Conservation (phyloP, 768 basidiomycete species). For the Amanita phalloides region DNA sequence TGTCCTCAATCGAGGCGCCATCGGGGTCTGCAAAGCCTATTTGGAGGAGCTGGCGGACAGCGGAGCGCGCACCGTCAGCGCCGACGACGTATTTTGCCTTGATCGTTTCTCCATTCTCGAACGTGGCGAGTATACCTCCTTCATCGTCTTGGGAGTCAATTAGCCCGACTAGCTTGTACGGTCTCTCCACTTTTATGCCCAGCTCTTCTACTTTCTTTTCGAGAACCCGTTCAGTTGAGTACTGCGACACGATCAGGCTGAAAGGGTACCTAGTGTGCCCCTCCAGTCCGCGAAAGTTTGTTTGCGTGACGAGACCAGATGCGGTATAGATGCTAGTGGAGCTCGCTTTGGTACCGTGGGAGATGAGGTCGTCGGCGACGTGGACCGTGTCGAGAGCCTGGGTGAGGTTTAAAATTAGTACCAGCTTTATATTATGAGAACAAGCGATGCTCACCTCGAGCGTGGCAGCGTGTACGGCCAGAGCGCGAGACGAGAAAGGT, state of each 20-base stretch:
- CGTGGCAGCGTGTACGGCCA: conserved; percentile 40
- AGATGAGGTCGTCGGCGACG: conserved; percentile 26
- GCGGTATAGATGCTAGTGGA: conserved; percentile 19
- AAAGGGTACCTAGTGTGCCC: conserved; percentile 34
- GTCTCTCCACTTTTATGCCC: conserved; percentile 23
- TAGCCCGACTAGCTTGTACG: conserved; percentile 27
- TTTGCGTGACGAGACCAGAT: conserved; percentile 14
- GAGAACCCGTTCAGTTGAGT: conserved; percentile 30
- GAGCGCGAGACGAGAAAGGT: conserved; percentile 26
- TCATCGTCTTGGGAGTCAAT: conserved; percentile 16
- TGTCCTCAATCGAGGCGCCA: conserved; percentile 14
- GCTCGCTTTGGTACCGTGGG: conserved; percentile 22
- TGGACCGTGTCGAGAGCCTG: conserved; percentile 37
- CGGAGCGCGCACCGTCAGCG: conserved; percentile 39
- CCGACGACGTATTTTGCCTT: conserved; percentile 36
- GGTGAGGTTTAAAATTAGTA: neutral
- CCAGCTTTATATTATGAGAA: neutral
- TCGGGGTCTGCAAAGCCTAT: conserved; percentile 36
- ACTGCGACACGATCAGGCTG: conserved; percentile 30
- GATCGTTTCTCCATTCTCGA: conserved; percentile 34
- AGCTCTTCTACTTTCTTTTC: conserved; percentile 19
- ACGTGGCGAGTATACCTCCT: conserved; percentile 24
- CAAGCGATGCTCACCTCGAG: conserved; percentile 28
- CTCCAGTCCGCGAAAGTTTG: conserved; percentile 23
- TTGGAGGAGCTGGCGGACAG: conserved; percentile 28